Evolutionary conservation across 148 eudicot genomes (phyloP).

Genomic region (Persicaria maculosa): DNA sequence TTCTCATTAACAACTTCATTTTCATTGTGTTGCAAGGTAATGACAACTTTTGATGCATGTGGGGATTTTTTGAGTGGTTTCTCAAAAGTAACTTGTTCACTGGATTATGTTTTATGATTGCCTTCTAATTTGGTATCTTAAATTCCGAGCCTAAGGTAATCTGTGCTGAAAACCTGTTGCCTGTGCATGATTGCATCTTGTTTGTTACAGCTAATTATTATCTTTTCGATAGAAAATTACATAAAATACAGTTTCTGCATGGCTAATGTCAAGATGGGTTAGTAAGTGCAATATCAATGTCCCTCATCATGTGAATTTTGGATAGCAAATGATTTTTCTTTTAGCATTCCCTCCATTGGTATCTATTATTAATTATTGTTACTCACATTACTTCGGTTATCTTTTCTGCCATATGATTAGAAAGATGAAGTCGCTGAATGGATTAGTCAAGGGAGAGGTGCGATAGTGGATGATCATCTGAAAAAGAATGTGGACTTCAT

Average conservation of each 20-base stretch:
- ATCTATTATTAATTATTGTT: background rate
- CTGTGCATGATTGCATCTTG: background rate
- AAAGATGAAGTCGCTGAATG: slow-evolving; percentile 75
- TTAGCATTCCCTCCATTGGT: background rate
- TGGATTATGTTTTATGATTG: background rate
- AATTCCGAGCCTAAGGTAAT: background rate
- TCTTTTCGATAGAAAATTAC: background rate
- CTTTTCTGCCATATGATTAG: slow-evolving; percentile 29
- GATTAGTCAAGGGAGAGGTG: slow-evolving; percentile 80
- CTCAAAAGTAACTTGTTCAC: background rate
- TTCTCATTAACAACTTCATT: background rate
- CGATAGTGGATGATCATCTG: slow-evolving; percentile 37
- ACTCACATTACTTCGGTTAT: slow-evolving; percentile 2
- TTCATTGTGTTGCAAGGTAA: background rate
- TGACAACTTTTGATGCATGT: background rate
- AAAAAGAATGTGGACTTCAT: slow-evolving; percentile 45
- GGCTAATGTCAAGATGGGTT: background rate
- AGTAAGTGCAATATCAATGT: background rate
- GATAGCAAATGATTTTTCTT: background rate
- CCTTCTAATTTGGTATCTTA: background rate
- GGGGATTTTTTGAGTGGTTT: background rate
- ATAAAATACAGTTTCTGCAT: background rate
- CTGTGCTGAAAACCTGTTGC: background rate
- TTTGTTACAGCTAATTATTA: background rate
- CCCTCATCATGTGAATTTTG: background rate